Conservation (phyloP, 1,284 basidiomycete species). For the Microbotryum saponariae region DNA sequence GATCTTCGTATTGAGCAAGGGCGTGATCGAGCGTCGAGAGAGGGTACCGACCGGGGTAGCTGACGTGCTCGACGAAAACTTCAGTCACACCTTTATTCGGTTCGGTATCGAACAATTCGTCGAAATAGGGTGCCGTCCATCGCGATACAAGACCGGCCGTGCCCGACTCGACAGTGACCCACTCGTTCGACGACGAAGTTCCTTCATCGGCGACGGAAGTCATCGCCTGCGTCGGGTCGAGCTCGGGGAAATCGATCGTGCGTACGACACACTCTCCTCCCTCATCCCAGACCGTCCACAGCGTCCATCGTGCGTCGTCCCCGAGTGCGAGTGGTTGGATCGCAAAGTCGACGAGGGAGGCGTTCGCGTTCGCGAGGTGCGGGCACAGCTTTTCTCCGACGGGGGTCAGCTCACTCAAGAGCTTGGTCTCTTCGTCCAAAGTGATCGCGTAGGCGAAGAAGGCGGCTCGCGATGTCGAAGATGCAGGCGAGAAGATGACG, state of each 20-base stretch:
- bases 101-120: conserved; percentile 56
- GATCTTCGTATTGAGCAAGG: conserved; percentile 68
- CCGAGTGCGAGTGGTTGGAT: conserved; percentile 37
- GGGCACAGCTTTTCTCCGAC: conserved; percentile 37
- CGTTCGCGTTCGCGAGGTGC: conserved; percentile 33
- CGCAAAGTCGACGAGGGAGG: conserved; percentile 43
- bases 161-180: conserved; percentile 31
- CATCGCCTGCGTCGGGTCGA: conserved; percentile 33
- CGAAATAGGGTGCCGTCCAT: conserved; percentile 66
- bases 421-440: conserved; percentile 31
- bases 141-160: conserved; percentile 2
- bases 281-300: conserved; percentile 46
- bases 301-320: conserved; percentile 38
- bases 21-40: conserved; percentile 67
- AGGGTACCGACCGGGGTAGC: conserved; percentile 81
- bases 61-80: conserved; percentile 70
- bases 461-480: conserved; percentile 37
- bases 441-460: conserved; percentile 42
- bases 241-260: conserved; percentile 20
- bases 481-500: conserved; percentile 40
- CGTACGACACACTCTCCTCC: conserved; percentile 32
- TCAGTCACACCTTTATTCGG: conserved; percentile 45
- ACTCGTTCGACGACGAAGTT: conserved; percentile 1
- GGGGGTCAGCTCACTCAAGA: conserved; percentile 36
- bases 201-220: conserved; percentile 39